Base-by-base conservation (phyloP, 345 rosid genomes). In the Gossypium anomalum region DNA sequence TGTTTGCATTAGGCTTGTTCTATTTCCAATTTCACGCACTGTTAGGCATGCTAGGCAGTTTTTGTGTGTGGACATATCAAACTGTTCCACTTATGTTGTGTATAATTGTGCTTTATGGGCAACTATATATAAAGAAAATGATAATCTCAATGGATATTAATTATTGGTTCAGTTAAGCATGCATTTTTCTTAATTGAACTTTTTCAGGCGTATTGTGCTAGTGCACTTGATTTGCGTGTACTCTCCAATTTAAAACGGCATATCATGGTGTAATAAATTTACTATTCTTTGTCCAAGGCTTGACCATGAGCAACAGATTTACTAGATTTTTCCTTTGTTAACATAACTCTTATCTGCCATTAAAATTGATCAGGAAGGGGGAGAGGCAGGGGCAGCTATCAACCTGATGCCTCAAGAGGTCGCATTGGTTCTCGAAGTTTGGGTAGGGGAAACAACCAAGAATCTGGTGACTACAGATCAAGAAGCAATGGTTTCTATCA, bases 321-420 rank as follows among this genome's bases (percentile, higher is more conserved):
- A 16, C 17, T 52, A 10, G 48, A 17, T 9, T 12, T 4, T 52
- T 53, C 4, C 27, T 17, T 4, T 69, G 41, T 51, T 69, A 43
- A 51, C 45, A 51, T 69, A 59, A 48, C 27, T 49, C 47, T 5
- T 34, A 5, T 34, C 41, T 70, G 25, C 25, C 60, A 17, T 52
- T 52, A 41, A 70, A 70, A 29, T 17, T 77, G 80, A 79, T 71
- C 82, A 82, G 89, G 89, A 78, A 83, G 99, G 80, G 95, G 96
- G 70, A 83, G 98, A 19, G 93, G 99, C 74, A 80, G 99, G 62
- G 87, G 92, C 0, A 78, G 90, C 34, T 91, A 88, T 79, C 92
- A 77, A 74, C 74, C 84, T 9, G 99, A 95, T 56, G 80, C 90
- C 51, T 76, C 90, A 47, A 88, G 97, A 78, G 93, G 91, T 15